Conservation (phyloP, 768 basidiomycete species). For the Floccularia luteovirens region DNA sequence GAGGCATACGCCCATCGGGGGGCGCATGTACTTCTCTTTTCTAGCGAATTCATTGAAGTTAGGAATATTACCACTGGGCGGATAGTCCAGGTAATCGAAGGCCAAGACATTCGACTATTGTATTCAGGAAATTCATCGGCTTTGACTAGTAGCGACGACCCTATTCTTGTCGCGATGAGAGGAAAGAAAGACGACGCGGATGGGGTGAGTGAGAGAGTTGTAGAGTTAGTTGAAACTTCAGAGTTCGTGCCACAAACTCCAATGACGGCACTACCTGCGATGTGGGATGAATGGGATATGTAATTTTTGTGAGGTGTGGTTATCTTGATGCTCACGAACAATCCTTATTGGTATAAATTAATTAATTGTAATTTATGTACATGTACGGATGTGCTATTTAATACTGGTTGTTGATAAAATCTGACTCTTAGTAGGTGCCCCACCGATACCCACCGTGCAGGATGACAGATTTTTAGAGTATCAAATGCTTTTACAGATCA, state of each 20-base stretch:
- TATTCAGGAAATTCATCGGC: conserved; percentile 29
- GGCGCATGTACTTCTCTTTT: conserved; percentile 65
- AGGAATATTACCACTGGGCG: conserved; percentile 55
- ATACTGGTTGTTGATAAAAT: no score
- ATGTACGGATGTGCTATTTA: no score
- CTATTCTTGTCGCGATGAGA: conserved; percentile 57
- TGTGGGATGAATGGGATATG: conserved; percentile 81
- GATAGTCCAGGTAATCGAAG: conserved; percentile 82
- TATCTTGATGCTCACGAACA: no score
- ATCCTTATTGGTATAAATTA: no score
- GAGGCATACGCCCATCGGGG: conserved; percentile 53
- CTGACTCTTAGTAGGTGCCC: no score
- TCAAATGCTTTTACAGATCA: no score
- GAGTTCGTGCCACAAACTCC: conserved; percentile 36
- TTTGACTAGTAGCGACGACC: conserved; percentile 25
- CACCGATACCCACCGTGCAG: no score
- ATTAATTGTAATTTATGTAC: no score
- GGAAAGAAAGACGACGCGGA: conserved; percentile 50
- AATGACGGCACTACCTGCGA: conserved; percentile 10
- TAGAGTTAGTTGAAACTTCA: conserved; percentile 64
- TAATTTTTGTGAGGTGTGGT: conserved; percentile 10
- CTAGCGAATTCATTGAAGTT: conserved; percentile 68
- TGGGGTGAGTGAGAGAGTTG: conserved; percentile 53
- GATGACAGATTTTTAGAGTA: no score
- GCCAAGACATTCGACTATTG: conserved; percentile 57